Evolutionary conservation across 306 rosid genomes (phyloP).

Genomic region (Adenanthera pavonina): DNA sequence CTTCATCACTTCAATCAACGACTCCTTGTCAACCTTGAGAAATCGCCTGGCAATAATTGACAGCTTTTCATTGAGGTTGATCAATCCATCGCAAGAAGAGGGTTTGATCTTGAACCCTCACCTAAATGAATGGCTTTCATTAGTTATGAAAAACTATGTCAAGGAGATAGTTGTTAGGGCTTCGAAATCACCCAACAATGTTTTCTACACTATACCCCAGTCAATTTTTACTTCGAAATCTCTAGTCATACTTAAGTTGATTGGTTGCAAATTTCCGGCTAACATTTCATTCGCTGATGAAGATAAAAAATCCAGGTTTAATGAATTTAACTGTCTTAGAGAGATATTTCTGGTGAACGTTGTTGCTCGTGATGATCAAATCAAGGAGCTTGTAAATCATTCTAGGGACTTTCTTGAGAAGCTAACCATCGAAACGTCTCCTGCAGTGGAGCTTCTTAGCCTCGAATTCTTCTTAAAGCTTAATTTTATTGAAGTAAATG

Average conservation of each 20-base stretch:
- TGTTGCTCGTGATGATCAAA: constrained; percentile 4
- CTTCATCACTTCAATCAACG: neutral
- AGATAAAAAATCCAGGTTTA: neutral
- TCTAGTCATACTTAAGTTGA: neutral
- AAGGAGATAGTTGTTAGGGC: neutral
- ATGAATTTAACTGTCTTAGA: neutral
- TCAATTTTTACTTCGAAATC: constrained; percentile 5
- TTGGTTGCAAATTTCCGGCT: neutral
- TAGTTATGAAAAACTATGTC: neutral
- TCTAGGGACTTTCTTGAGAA: neutral
- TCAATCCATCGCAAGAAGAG: neutral
- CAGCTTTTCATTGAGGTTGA: neutral
- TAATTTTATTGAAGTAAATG: neutral
- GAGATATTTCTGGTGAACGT: constrained; percentile 11
- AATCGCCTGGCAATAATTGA: neutral
- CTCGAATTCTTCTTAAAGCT: constrained; percentile 12
- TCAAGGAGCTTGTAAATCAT: neutral
- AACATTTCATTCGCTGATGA: neutral
- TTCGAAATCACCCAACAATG: neutral
- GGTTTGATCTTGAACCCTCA: neutral
- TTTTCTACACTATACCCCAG: constrained; percentile 2
- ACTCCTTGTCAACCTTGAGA: neutral
- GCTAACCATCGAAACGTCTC: neutral
- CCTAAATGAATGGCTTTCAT: neutral
- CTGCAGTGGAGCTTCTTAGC: neutral